Conservation (phyloP, 2,329 filamentous ascomycete genomes). For the Fusarium kyushuense region DNA sequence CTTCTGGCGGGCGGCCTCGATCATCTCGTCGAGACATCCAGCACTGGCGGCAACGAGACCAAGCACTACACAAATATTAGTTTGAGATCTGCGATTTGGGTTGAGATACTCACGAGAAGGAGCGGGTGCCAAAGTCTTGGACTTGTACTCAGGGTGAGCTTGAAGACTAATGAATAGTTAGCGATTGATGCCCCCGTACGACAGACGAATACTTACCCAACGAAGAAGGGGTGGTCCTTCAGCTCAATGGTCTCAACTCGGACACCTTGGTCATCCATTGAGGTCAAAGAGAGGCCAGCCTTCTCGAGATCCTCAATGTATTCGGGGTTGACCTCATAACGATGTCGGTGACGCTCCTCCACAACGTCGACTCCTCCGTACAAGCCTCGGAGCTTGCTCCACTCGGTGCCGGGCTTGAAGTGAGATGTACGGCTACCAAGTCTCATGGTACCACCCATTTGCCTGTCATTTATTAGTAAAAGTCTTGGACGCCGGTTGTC, state of each 20-base stretch:
- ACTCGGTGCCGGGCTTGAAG: conserved; percentile 81
- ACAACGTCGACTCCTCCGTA: conserved; percentile 72
- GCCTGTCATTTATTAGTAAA: conserved; percentile 17
- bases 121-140: conserved; percentile 78
- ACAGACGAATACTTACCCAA: conserved; percentile 22
- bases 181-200: neutral
- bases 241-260: conserved; percentile 43
- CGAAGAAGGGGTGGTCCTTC: conserved; percentile 37
- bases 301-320: conserved; percentile 76
- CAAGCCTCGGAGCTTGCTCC: conserved; percentile 80
- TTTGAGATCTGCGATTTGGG: neutral
- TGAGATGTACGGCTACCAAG: conserved; percentile 79
- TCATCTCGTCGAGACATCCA: conserved; percentile 68
- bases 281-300: conserved; percentile 68
- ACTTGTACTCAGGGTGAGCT: conserved; percentile 81
- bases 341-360: conserved; percentile 84
- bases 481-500: neutral
- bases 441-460: conserved; percentile 85
- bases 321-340: conserved; percentile 90
- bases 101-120: conserved; percentile 58
- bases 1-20: conserved; percentile 32
- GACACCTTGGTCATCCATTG: conserved; percentile 58
- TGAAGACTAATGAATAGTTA: conserved; percentile 67
- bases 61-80: conserved; percentile 61
- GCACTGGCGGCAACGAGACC: conserved; percentile 66